Evolutionary conservation across 148 eudicot species (phyloP), one percentile per base, ranked within the genome.

Genomic region (Rhododendron mucronatum): DNA sequence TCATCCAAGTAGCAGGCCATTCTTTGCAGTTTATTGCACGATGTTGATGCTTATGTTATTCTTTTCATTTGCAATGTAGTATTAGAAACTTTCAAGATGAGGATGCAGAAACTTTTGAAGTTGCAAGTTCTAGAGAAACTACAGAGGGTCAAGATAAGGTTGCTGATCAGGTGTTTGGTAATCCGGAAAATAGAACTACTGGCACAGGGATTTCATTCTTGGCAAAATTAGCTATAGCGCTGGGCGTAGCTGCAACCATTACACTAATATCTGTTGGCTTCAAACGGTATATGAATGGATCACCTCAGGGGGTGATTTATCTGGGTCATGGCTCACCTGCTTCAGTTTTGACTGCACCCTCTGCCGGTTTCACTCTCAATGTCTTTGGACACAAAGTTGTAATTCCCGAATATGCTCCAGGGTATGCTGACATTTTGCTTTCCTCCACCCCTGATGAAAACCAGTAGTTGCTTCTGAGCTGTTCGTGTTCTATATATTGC

Each of bases 341-440:
- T 82, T 85, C 96, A n/a, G 63, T 88, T 85, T 82, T 88, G 69
- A 89, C 89, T 82, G 51, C 90, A 61, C 86, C 92, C 45, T 21
- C 93, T 83, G 89, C 78, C 85, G 98, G 96, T 87, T 96, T 96
- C 88, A 83, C 92, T 67, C 91, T 96, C 86, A 91, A 89, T 57
- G 90, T 93, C 85, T 93, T 95, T 86, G 99, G 98, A 84, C 91
- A 92, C 90, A 89, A 88, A 91, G 82, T 96, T 80, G 86, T 93
- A 74, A 92, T 96, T 87, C 98, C 99, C 75, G 91, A 92, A 84
- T 95, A 93, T 89, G 92, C 99, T 88, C 99, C 99, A 48, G 99
- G 98, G 99, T 93, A 91, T 82, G 50, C 9, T 47, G 91, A 83
- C 83, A 71, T 71, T 65, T 59, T 44, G 41, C 23, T 76, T 77